Percentiles rank a stretch among this genome's conserved stretches.
Evolutionary conservation across 192 early-diverging fungal species (phyloP).

Genomic region (Polychytrium aggregatum): DNA sequence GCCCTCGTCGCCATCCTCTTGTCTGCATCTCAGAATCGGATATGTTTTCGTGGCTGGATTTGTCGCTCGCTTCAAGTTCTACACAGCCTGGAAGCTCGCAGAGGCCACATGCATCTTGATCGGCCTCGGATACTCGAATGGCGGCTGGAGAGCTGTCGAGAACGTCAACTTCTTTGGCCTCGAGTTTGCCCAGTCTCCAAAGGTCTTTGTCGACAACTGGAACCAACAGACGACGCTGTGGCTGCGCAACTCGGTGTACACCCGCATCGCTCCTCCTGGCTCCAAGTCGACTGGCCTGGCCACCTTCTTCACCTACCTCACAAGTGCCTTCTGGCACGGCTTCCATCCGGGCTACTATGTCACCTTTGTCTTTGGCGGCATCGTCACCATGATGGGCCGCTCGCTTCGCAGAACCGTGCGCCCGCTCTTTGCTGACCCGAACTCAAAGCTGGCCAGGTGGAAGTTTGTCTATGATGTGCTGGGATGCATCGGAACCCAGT

Average conservation of each 20-base stretch:
- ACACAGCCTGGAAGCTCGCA: conserved; percentile 81
- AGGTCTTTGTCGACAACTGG: conserved; percentile 71
- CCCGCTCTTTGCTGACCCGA: conserved; percentile 38
- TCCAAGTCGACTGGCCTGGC: conserved; percentile 43
- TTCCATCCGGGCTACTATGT: conserved; percentile 60
- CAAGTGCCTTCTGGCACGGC: conserved; percentile 93
- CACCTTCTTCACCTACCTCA: conserved; percentile 65
- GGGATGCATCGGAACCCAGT: too few relatives aligned
- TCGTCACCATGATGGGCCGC: conserved; percentile 44
- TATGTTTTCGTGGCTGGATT: conserved; percentile 53
- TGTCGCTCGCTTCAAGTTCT: conserved; percentile 67
- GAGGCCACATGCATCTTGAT: conserved; percentile 74
- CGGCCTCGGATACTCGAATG: conserved; percentile 76
- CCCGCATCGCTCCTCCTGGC: conserved; percentile 43
- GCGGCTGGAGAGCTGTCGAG: conserved; percentile 42
- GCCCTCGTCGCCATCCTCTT: not conserved
- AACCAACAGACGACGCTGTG: conserved; percentile 83
- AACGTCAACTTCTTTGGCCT: conserved; percentile 65
- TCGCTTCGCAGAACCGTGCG: conserved; percentile 49
- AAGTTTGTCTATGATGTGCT: conserved; percentile 58
- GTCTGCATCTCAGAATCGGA: conserved; percentile 36
- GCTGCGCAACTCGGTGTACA: conserved; percentile 79
- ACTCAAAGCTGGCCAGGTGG: conserved; percentile 13
- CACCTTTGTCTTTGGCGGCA: conserved; percentile 52
- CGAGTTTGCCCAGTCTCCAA: conserved; percentile 69